A percentile compares a stretch with the other conserved stretches of the same genome.
Conservation (phyloP, 768 basidiomycete species). For the Clathrus columnatus region DNA sequence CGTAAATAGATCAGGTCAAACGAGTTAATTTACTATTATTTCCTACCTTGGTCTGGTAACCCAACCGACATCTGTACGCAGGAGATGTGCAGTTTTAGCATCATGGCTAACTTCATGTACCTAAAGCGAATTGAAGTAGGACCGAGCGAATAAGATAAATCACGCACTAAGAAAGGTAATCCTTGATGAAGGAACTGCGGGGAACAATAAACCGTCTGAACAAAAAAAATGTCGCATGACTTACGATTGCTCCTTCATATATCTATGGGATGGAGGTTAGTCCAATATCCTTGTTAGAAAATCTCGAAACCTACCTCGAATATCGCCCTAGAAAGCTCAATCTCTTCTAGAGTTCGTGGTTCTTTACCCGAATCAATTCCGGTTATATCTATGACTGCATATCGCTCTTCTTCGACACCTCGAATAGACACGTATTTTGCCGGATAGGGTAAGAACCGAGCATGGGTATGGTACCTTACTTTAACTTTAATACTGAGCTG, state of each 20-base stretch:
- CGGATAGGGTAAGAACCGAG: constrained; percentile 72
- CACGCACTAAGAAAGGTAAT: constrained; percentile 60
- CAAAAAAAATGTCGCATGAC: constrained; percentile 14
- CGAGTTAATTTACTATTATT: not conserved
- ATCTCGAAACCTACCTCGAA: constrained; percentile 48
- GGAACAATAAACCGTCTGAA: constrained; percentile 5
- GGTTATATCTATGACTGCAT: constrained; percentile 60
- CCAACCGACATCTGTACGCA: constrained; percentile 76
- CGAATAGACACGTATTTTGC: constrained; percentile 65
- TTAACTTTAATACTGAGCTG: not conserved
- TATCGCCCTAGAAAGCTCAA: constrained; percentile 73
- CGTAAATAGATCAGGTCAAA: not conserved
- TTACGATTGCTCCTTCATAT: constrained; percentile 81
- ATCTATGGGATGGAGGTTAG: constrained; percentile 8
- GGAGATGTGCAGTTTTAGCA: constrained; percentile 56
- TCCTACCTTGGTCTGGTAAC: constrained; percentile 60
- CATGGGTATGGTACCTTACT: constrained; percentile 71
- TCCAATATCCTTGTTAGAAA: not conserved
- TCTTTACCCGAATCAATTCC: constrained; percentile 28
- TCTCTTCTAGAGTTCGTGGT: constrained; percentile 59
- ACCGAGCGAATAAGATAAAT: not conserved
- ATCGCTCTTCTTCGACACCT: constrained; percentile 70
- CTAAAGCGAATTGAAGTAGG: constrained; percentile 26
- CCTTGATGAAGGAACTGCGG: constrained; percentile 83
- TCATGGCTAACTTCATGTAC: constrained; percentile 79